Conservation (phyloP, 345 rosid species). For the Eucalyptus cloeziana region DNA sequence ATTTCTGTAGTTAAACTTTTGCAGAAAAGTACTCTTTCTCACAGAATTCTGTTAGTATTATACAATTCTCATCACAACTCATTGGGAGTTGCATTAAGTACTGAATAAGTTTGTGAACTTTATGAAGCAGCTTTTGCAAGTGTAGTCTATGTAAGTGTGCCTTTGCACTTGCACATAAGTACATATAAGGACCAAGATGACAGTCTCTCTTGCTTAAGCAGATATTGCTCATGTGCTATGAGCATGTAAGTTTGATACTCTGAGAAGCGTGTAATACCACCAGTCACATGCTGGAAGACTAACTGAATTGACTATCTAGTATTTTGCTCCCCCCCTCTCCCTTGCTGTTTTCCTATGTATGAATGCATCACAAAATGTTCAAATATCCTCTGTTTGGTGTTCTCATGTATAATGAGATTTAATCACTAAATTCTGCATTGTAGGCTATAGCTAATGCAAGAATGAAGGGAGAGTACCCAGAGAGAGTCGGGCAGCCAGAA, state of each 20-base stretch:
- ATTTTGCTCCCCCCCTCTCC: neutral
- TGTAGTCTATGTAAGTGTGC: neutral
- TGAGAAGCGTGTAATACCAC: neutral
- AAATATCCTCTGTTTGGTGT: neutral
- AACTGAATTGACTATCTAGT: neutral
- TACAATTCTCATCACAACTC: neutral
- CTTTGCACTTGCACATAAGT: neutral
- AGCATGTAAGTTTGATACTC: neutral
- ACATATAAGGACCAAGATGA: neutral
- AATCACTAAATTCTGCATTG: constrained; percentile 4
- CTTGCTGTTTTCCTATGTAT: neutral
- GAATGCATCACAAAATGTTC: neutral
- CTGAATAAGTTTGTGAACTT: neutral
- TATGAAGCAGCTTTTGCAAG: neutral
- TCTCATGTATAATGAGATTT: neutral
- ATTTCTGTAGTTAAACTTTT: neutral
- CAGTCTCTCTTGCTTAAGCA: neutral
- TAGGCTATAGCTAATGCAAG: constrained; percentile 94
- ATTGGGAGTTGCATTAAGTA: neutral
- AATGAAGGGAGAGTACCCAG: constrained; percentile 95
- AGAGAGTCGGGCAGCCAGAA: constrained; percentile 90
- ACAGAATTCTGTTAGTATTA: neutral
- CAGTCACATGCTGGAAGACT: neutral
- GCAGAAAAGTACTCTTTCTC: neutral
- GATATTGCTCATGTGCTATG: neutral